Evolutionary conservation across 2,329 filamentous ascomycete genomes (phyloP).

Genomic region (Pestalotiopsis sp.): DNA sequence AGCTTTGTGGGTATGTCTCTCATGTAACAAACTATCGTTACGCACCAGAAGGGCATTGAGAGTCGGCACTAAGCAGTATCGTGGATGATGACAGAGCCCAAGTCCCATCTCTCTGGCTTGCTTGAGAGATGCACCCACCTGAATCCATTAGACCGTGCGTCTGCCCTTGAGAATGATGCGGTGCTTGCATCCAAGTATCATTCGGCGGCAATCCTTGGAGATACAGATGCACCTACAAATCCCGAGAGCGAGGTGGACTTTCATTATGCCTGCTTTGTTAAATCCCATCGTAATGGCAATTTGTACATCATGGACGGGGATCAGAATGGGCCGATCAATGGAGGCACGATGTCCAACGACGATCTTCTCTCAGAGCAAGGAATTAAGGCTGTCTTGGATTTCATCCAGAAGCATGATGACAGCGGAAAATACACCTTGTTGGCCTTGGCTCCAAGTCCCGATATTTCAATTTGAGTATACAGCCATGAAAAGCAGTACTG

Average conservation of each 20-base stretch:
- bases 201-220: conserved; percentile 59
- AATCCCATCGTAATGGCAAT: conserved; percentile 46
- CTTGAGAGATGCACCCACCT: conserved; percentile 62
- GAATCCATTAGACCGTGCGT: conserved; percentile 54
- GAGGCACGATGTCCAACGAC: conserved; percentile 35
- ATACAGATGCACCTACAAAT: conserved; percentile 57
- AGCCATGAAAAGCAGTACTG: no score
- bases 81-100: conserved; percentile 10
- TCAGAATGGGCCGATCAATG: conserved; percentile 63
- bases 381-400: not conserved
- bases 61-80: not conserved
- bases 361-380: conserved; percentile 59
- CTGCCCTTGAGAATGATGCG: conserved; percentile 64
- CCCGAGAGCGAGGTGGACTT: conserved; percentile 65
- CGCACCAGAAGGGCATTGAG: not conserved
- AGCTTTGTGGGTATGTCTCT: conserved; percentile 23
- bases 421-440: not conserved
- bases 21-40: not conserved
- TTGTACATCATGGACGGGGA: conserved; percentile 71
- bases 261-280: conserved; percentile 74
- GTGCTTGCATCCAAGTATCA: conserved; percentile 65
- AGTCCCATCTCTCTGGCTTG: conserved; percentile 46
- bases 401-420: not conserved
- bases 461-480: no score
- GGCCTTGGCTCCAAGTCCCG: not conserved